A percentile compares a stretch with the other conserved stretches of the same genome.
phyloP scores from a whole-genome alignment of 2,329 filamentous ascomycete genomes.

The Xylaria arbuscula region DNA sequence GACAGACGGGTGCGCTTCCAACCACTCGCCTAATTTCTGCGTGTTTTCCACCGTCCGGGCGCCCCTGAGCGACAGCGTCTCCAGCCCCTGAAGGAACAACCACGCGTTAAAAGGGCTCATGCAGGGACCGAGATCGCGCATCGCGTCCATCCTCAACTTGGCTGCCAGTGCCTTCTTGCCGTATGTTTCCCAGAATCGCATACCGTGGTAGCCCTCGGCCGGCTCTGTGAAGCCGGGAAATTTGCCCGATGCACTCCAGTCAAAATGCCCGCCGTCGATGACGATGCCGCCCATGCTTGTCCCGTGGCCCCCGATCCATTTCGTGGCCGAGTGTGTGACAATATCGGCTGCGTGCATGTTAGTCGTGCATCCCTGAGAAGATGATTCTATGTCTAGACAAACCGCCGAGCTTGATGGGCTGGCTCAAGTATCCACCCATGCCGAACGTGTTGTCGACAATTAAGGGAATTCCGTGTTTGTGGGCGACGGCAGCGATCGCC shows the following conservation, averaged over 20 bases:
- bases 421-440: slow-evolving; percentile 73
- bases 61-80: slow-evolving; percentile 74
- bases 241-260: slow-evolving; percentile 75
- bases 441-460: slow-evolving; percentile 77
- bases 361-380: slow-evolving; percentile 24
- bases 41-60: slow-evolving; percentile 76
- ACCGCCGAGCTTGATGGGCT: slow-evolving; percentile 73
- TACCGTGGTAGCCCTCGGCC: slow-evolving; percentile 74
- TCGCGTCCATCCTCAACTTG: slow-evolving; percentile 74
- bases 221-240: slow-evolving; percentile 79
- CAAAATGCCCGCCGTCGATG: slow-evolving; percentile 76
- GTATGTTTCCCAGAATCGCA: slow-evolving; percentile 78
- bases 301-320: slow-evolving; percentile 80
- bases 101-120: slow-evolving; percentile 79
- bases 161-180: slow-evolving; percentile 73
- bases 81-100: slow-evolving; percentile 74
- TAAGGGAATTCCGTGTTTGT: slow-evolving; percentile 51
- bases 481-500: slow-evolving; percentile 72
- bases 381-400: slow-evolving; percentile 19
- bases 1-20: slow-evolving; percentile 74
- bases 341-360: slow-evolving; percentile 65
- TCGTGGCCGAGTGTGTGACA: slow-evolving; percentile 76
- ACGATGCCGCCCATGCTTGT: slow-evolving; percentile 76
- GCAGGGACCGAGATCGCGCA: slow-evolving; percentile 74
- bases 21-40: slow-evolving; percentile 72